A percentile compares a stretch with the other conserved stretches of the same genome.
phyloP scores from a whole-genome alignment of 148 eudicot genomes.

The Simmondsia chinensis region DNA sequence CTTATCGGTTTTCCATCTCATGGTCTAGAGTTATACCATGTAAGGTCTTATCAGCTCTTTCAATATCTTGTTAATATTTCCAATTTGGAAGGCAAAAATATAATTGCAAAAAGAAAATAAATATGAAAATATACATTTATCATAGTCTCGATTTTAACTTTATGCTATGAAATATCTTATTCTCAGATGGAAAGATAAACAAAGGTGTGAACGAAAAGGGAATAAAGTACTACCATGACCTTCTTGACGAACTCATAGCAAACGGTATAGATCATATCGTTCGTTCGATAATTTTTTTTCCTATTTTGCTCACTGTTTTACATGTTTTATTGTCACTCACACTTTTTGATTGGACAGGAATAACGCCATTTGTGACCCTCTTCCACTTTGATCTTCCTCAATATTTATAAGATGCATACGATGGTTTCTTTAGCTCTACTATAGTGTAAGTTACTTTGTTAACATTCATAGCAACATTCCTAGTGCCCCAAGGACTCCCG shows the following conservation, averaged over 20 bases:
- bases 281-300: not conserved
- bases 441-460: slow-evolving; percentile 26
- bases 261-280: slow-evolving; percentile 20
- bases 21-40: slow-evolving; percentile 30
- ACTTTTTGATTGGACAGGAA: slow-evolving; percentile 23
- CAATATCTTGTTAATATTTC: not conserved
- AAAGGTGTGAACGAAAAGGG: slow-evolving; percentile 45
- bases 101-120: no score
- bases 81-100: no score
- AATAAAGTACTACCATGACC: slow-evolving; percentile 42
- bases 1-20: slow-evolving; percentile 24
- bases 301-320: not conserved
- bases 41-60: slow-evolving; percentile 2
- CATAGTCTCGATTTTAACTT: not conserved
- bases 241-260: slow-evolving; percentile 33
- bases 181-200: slow-evolving; percentile 39
- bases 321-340: no score
- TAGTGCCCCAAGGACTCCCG: no score
- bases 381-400: slow-evolving; percentile 50
- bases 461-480: not conserved
- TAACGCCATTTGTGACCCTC: slow-evolving; percentile 36
- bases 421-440: slow-evolving; percentile 27
- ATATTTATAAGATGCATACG: slow-evolving; percentile 33
- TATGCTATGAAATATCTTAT: not conserved
- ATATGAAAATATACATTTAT: no score